Evolutionary conservation across 2,329 filamentous ascomycete genomes (phyloP), one percentile per base, ranked within the genome.

Genomic region (Pseudovirgaria hyperparasitica): DNA sequence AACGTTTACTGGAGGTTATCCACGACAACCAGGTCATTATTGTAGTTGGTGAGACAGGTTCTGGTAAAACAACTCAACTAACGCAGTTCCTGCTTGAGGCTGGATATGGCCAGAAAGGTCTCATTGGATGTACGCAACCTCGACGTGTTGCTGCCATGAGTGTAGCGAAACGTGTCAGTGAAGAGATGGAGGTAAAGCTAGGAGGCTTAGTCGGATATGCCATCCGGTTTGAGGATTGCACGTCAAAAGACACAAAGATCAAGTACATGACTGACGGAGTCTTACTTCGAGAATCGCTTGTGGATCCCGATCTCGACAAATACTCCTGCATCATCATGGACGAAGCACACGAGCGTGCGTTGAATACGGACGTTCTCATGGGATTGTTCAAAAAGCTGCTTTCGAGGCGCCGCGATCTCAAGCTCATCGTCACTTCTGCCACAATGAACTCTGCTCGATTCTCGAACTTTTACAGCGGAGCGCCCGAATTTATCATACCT

Each of bases 181-280:
- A 98, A 57, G 90, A 98, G 58, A 98, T 98, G 92, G 82, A 93
- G 41, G 85, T 92, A 23, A 77, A 77, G 30, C 63, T 98, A 7
- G 90, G 90, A 25, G 76, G 78, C 30, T 70, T 77, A 1, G 92
- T 98, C 19, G 90, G 90, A 16, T 98, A 98, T 53, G 85, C 90
- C 1, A 98, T 98, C 49, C 85, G 90, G 28, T 98, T 98, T 45
- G 90, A 98, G 50, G 92, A 98, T 51, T 94, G 86, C 54, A 98
- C 90, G 2, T 93, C 84, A 61, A 84, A 85, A 40, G 80, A 96
- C 31, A 98, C 90, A 0, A 67, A 77, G 33, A 96, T 98, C 60
- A 98, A 98, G 57, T 98, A 98, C 54, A 94, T 98, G 86, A 98
- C 90, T 0, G 92, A 98, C 46, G 90, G 90, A 61, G 82, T 98